Evolutionary conservation across 176 grass and related monocot genomes (phyloP).

Genomic region (Coix lacrymajobi): DNA sequence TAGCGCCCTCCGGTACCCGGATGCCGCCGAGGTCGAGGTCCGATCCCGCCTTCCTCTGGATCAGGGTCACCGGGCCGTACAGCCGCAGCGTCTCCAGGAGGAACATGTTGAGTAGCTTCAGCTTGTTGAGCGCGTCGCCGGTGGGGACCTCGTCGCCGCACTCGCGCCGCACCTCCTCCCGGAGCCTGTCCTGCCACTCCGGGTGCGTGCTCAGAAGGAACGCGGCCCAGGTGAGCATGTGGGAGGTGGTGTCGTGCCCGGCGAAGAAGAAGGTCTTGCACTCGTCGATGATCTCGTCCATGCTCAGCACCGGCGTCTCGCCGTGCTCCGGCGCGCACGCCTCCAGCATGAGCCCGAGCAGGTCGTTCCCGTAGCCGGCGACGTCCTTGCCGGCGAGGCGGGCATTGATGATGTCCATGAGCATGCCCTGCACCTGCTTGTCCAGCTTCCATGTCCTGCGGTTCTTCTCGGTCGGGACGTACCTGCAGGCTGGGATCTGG

Average conservation of each 20-base stretch:
- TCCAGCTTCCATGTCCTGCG: slow-evolving; percentile 17
- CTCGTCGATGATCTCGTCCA: slow-evolving; percentile 53
- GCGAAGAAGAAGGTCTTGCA: slow-evolving; percentile 68
- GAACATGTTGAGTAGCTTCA: slow-evolving; percentile 41
- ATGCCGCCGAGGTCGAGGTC: slow-evolving; percentile 12
- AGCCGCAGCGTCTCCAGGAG: slow-evolving; percentile 38
- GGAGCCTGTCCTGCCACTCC: slow-evolving; percentile 42
- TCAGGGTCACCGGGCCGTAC: neutral
- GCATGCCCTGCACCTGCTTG: slow-evolving; percentile 12
- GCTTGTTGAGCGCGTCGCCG: slow-evolving; percentile 26
- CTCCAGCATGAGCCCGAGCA: slow-evolving; percentile 47
- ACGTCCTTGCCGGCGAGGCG: neutral
- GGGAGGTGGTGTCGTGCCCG: slow-evolving; percentile 31
- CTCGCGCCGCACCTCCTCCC: slow-evolving; percentile 29
- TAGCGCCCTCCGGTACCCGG: neutral
- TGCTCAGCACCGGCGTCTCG: neutral
- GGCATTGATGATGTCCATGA: slow-evolving; percentile 32
- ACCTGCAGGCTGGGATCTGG: slow-evolving; percentile 15
- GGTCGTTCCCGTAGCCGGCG: slow-evolving; percentile 24
- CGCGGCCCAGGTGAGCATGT: slow-evolving; percentile 23
- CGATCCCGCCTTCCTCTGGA: neutral
- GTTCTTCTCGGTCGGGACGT: slow-evolving; percentile 30
- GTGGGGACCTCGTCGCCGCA: slow-evolving; percentile 20
- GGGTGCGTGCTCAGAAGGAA: slow-evolving; percentile 31
- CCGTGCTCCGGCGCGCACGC: neutral